phyloP scores from a whole-genome alignment of 139 green algal genomes.

The Bryopsis sp. region DNA sequence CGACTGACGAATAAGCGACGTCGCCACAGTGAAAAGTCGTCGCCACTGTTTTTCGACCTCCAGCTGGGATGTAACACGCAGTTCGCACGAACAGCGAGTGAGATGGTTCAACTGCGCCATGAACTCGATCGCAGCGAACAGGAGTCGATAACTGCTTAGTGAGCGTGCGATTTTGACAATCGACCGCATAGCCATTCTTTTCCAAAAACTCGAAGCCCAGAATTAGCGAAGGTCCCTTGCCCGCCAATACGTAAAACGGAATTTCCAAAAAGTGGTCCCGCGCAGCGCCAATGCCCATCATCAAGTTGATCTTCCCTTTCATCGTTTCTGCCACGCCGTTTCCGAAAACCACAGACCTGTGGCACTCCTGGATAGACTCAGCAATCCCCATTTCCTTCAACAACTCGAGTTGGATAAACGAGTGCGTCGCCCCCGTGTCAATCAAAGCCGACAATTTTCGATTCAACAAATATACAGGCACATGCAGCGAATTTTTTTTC shows the following conservation, averaged over 20 bases:
- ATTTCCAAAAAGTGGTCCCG: neutral
- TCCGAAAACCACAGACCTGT: neutral
- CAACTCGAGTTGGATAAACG: neutral
- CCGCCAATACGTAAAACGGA: neutral
- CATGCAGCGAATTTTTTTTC: too few relatives aligned
- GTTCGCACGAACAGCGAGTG: too few relatives aligned
- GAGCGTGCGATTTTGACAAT: neutral
- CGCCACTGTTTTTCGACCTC: too few relatives aligned
- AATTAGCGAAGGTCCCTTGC: constrained; percentile 11
- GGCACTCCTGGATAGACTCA: neutral
- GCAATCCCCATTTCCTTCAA: neutral
- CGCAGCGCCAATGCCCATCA: neutral
- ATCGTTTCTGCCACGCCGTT: neutral
- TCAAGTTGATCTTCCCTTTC: neutral
- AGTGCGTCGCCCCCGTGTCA: constrained; percentile 3
- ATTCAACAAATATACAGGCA: neutral
- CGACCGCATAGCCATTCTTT: neutral
- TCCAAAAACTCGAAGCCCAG: neutral
- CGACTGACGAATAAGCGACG: too few relatives aligned
- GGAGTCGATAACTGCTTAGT: too few relatives aligned
- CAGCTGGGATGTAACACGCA: too few relatives aligned
- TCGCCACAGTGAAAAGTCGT: too few relatives aligned
- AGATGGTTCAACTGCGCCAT: too few relatives aligned
- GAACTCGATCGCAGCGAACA: too few relatives aligned
- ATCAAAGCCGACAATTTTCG: neutral